Conservation (phyloP, 1,284 basidiomycete species). For the Moesziomyces sp. region DNA sequence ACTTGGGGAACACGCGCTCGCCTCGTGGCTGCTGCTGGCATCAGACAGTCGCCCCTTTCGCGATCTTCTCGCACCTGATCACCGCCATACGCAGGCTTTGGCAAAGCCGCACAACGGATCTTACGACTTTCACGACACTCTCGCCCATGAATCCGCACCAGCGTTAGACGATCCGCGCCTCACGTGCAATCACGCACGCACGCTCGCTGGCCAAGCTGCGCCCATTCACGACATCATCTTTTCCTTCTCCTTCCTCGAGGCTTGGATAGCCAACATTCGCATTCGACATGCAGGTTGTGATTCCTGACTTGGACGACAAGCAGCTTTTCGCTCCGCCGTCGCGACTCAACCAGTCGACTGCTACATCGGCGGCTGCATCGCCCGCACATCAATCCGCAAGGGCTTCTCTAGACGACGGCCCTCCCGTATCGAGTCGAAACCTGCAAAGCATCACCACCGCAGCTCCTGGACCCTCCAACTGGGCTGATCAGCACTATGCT, state of each 20-base stretch:
- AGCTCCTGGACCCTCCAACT: constrained; percentile 6
- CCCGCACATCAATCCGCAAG: constrained; percentile 14
- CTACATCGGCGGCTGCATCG: constrained; percentile 18
- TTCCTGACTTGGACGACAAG: constrained; percentile 64
- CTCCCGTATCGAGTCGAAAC: constrained; percentile 38
- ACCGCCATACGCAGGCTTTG: no score
- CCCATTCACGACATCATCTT: neutral
- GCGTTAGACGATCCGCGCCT: no score
- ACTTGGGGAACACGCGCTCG: no score
- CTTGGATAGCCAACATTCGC: neutral
- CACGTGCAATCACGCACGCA: no score
- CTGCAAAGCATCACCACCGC: constrained; percentile 40
- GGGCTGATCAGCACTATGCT: constrained; percentile 10
- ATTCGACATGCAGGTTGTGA: constrained; percentile 59
- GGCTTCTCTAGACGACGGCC: constrained; percentile 22
- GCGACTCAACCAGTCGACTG: constrained; percentile 28
- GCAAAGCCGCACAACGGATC: no score
- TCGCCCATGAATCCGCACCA: no score
- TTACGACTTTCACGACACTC: no score
- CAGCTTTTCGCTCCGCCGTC: constrained; percentile 43
- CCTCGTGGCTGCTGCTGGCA: no score
- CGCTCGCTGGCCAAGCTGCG: neutral
- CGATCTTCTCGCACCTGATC: no score
- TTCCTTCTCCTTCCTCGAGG: no score
- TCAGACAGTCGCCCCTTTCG: no score